phyloP scores from a whole-genome alignment of 1,284 basidiomycete species.

The Puccinia novopanici region DNA sequence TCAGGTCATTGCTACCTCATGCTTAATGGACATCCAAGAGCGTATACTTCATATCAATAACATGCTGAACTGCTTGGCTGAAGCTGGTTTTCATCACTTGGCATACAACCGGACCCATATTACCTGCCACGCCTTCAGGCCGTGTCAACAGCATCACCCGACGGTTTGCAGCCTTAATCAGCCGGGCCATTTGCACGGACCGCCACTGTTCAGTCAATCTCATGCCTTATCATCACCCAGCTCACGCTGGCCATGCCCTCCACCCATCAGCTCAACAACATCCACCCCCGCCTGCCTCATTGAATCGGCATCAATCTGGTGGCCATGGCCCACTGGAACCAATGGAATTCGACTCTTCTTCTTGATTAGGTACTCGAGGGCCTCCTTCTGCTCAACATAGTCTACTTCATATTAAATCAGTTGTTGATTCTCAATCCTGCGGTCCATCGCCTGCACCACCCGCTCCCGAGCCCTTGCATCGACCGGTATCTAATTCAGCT shows the following conservation, averaged over 20 bases:
- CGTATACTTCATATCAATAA: slow-evolving; percentile 97
- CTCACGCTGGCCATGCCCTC: slow-evolving; percentile 21
- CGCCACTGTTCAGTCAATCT: background rate
- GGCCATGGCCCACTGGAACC: slow-evolving; percentile 72
- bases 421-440: slow-evolving; percentile 44
- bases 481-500: slow-evolving; percentile 10
- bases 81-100: no score
- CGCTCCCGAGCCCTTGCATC: slow-evolving; percentile 35
- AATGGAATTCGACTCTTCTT: no score
- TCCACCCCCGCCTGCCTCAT: slow-evolving; percentile 12
- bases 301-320: slow-evolving; percentile 50
- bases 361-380: no score
- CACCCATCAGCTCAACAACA: slow-evolving; percentile 28
- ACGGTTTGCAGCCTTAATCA: slow-evolving; percentile 35
- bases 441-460: slow-evolving; percentile 32
- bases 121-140: background rate
- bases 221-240: slow-evolving; percentile 8
- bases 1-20: slow-evolving; percentile 99
- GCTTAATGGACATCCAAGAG: slow-evolving; percentile 98
- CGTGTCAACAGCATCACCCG: slow-evolving; percentile 13
- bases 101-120: slow-evolving; percentile 7
- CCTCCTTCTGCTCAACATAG: no score
- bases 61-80: slow-evolving; percentile 20
- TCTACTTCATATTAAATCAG: slow-evolving; percentile 36
- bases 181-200: slow-evolving; percentile 35